These are phyloP conservation scores for Neopestalotiopsis rosae DNA, from an alignment of 2,329 filamentous ascomycete species.

Conservation along the genomic window DNA sequence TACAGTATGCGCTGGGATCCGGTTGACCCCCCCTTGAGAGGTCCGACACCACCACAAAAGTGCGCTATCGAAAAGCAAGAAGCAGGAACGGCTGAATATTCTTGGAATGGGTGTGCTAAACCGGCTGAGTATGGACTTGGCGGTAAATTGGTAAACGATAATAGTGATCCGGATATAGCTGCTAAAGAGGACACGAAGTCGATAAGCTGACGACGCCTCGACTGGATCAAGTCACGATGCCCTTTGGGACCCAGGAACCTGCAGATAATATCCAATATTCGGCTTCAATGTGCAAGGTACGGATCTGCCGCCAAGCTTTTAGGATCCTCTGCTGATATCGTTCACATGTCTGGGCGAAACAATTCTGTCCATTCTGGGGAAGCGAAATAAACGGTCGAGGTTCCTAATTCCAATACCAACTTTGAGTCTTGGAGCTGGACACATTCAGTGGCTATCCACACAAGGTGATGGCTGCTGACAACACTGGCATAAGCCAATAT, in stretches of 20 bases:
- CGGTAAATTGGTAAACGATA: not conserved
- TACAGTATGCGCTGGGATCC: not conserved
- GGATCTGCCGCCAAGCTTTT: not conserved
- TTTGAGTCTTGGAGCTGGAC: too few relatives aligned
- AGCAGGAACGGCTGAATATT: constrained; percentile 2
- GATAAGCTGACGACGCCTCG: constrained; percentile 6
- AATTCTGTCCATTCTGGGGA: not conserved
- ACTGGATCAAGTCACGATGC: not conserved
- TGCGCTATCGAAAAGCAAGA: constrained; percentile 12
- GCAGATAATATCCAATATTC: constrained; percentile 13
- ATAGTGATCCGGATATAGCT: not conserved
- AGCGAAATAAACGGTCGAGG: constrained; percentile 2
- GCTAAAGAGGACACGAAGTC: constrained; percentile 11
- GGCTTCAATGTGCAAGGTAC: not conserved
- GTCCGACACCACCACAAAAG: not conserved
- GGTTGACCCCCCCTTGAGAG: not conserved
- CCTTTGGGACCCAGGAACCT: not conserved
- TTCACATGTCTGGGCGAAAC: constrained; percentile 11
- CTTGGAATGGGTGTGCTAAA: not conserved
- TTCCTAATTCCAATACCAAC: not conserved
- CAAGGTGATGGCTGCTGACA: not conserved
- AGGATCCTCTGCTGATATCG: not conserved
- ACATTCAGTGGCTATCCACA: not conserved
- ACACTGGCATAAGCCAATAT: not conserved
- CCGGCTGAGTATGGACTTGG: constrained; percentile 2